These are phyloP conservation scores for Mallotus nudiflorus DNA, from an alignment of 345 rosid genomes.

Conservation along the genomic window DNA sequence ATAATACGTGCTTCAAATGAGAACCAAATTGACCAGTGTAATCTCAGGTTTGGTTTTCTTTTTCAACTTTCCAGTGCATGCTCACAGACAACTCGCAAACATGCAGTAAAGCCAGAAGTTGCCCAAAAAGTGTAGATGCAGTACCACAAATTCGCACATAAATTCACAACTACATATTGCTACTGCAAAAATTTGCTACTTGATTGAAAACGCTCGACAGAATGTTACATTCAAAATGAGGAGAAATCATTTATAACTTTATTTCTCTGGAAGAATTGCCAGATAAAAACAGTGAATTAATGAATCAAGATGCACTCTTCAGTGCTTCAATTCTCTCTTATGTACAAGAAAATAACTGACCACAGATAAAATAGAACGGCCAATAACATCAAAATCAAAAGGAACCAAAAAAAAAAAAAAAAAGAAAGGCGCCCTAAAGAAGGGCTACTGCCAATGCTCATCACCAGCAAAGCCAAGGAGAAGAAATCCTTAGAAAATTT, in stretches of 20 bases:
- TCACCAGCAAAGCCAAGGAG: neutral
- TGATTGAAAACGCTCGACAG: too few relatives aligned
- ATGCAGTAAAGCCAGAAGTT: too few relatives aligned
- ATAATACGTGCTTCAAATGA: too few relatives aligned
- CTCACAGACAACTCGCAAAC: too few relatives aligned
- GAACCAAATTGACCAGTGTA: too few relatives aligned
- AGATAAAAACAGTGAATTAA: neutral
- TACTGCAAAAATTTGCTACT: too few relatives aligned
- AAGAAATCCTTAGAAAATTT: neutral
- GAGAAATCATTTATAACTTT: neutral
- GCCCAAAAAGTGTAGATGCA: too few relatives aligned
- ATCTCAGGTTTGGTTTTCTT: too few relatives aligned
- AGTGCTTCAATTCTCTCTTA: constrained; percentile 6
- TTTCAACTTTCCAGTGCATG: too few relatives aligned
- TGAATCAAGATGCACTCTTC: constrained; percentile 10
- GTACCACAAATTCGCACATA: too few relatives aligned
- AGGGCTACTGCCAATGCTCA: neutral
- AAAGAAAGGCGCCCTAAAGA: neutral
- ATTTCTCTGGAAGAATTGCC: neutral
- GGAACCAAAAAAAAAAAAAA: neutral
- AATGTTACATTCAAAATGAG: neutral
- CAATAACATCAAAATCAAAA: too few relatives aligned
- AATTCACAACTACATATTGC: too few relatives aligned
- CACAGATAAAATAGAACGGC: neutral
- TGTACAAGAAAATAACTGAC: constrained; percentile 1